phyloP scores from a whole-genome alignment of 2,329 filamentous ascomycete species.

The Lachnellula cervina region DNA sequence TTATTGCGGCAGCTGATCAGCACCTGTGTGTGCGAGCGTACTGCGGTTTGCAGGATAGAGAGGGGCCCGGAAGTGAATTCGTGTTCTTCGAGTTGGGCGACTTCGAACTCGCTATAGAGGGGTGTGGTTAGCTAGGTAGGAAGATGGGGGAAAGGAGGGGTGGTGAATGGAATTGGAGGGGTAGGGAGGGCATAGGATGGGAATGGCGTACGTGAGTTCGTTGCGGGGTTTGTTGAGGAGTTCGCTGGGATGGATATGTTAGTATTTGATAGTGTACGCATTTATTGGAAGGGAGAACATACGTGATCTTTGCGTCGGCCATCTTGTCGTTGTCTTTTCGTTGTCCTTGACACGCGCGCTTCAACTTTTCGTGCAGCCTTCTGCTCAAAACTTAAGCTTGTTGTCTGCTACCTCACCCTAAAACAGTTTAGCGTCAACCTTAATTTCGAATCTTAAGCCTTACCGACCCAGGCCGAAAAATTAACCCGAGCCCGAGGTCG shows the following conservation, averaged over 20 bases:
- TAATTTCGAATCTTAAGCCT: slow-evolving; percentile 3
- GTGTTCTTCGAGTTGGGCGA: slow-evolving; percentile 73
- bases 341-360: slow-evolving; percentile 17
- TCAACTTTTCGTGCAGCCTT: slow-evolving; percentile 9
- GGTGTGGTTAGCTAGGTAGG: slow-evolving; percentile 19
- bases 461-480: slow-evolving; percentile 12
- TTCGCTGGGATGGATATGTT: slow-evolving; percentile 53
- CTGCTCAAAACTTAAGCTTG: background rate
- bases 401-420: slow-evolving; percentile 19
- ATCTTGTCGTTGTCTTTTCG: slow-evolving; percentile 38
- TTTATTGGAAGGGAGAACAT: slow-evolving; percentile 16
- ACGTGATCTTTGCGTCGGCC: slow-evolving; percentile 72
- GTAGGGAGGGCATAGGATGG: background rate
- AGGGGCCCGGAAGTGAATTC: slow-evolving; percentile 77
- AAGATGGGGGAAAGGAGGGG: background rate
- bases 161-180: slow-evolving; percentile 18
- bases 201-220: slow-evolving; percentile 75
- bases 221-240: slow-evolving; percentile 81
- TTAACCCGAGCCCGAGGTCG: slow-evolving; percentile 12
- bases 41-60: slow-evolving; percentile 94
- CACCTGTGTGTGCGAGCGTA: slow-evolving; percentile 90
- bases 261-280: slow-evolving; percentile 9
- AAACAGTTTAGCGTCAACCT: slow-evolving; percentile 22
- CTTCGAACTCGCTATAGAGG: slow-evolving; percentile 70
- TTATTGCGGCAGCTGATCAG: slow-evolving; percentile 98